phyloP scores from a whole-genome alignment of 2,329 filamentous ascomycete species.

The Botryotinia narcissicola region DNA sequence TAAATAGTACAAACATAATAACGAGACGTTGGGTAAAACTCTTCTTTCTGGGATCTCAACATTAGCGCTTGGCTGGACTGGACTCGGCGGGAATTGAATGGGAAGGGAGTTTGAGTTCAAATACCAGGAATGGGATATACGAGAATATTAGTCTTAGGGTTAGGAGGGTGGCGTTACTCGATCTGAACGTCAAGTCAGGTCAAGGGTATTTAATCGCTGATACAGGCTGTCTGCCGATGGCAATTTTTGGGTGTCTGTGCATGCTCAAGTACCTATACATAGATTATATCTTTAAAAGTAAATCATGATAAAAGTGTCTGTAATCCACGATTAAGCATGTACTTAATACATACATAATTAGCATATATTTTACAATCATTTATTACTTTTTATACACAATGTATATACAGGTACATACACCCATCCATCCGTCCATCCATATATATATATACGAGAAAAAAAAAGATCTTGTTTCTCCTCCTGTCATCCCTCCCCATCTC shows the following conservation, averaged over 20 bases:
- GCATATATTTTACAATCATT: background rate
- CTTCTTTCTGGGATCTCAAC: conserved; percentile 17
- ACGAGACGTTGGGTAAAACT: conserved; percentile 12
- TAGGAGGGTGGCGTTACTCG: background rate
- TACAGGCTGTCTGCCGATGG: background rate
- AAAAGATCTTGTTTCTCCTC: background rate
- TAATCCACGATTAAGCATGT: background rate
- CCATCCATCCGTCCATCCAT: too few relatives aligned
- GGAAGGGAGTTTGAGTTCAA: background rate
- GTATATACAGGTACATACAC: background rate
- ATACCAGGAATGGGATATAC: conserved; percentile 1
- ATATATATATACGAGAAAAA: conserved; percentile 8
- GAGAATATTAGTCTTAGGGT: background rate
- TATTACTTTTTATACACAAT: background rate
- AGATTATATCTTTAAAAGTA: background rate
- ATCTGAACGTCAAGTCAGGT: background rate
- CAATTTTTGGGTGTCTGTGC: background rate
- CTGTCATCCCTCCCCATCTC: too few relatives aligned
- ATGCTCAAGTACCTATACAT: background rate
- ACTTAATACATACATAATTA: background rate
- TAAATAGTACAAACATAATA: conserved; percentile 1
- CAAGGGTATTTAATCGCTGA: conserved; percentile 1
- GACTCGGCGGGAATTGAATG: background rate
- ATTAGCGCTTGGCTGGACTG: conserved; percentile 11
- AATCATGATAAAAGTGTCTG: background rate